Percentiles rank a stretch among this genome's conserved stretches.
phyloP scores from a whole-genome alignment of 2,329 filamentous ascomycete genomes.

The Trichoderma hamatum region DNA sequence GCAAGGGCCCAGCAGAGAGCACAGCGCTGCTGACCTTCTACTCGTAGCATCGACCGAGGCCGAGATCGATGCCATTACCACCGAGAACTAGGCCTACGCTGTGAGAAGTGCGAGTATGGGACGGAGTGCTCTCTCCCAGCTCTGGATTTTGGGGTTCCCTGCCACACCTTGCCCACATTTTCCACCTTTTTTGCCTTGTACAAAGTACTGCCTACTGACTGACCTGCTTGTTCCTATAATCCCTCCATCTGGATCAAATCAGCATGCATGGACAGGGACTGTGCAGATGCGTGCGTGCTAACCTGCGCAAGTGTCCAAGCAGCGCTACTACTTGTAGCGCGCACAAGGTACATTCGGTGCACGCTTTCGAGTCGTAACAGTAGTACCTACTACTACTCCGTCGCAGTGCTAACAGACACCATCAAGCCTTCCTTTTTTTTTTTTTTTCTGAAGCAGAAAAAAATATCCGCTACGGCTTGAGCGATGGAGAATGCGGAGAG shows the following conservation, averaged over 20 bases:
- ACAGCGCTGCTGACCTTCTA: conserved; percentile 15
- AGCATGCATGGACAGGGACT: conserved; percentile 14
- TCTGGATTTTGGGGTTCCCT: conserved; percentile 7
- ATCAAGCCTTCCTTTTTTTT: not conserved
- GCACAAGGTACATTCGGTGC: not conserved
- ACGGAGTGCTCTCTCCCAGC: not conserved
- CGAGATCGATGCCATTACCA: conserved; percentile 1
- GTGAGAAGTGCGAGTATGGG: not conserved
- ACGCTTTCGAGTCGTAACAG: not conserved
- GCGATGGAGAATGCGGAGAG: conserved; percentile 36
- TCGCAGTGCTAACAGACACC: not conserved
- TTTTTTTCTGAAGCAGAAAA: conserved; percentile 1
- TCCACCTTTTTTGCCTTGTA: not conserved
- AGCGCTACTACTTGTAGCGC: not conserved
- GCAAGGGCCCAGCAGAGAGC: conserved; percentile 1
- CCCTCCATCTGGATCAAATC: conserved; percentile 22
- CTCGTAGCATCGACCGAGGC: not conserved
- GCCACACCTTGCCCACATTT: conserved; percentile 9
- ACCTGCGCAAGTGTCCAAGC: not conserved
- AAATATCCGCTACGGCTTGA: conserved; percentile 16
- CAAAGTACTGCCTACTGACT: not conserved
- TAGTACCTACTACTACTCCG: not conserved
- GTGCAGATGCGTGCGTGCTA: conserved; percentile 13
- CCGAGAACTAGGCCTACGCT: conserved; percentile 2
- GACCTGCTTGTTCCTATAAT: conserved; percentile 6